Conservation (phyloP, 345 rosid genomes). For the Trapa incisa region DNA sequence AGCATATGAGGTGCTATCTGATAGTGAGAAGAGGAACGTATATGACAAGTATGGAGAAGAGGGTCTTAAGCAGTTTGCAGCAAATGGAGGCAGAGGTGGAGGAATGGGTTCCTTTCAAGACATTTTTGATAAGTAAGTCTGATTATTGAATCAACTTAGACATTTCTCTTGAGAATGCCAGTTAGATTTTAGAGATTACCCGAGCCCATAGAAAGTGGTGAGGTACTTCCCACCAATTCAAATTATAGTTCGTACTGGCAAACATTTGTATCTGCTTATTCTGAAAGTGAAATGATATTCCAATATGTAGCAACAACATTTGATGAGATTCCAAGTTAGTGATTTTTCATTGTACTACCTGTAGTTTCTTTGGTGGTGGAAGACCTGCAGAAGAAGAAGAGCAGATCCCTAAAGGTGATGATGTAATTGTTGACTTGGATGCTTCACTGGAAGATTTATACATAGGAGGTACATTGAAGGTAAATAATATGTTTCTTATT, state of each 20-base stretch:
- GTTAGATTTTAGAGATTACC: background rate
- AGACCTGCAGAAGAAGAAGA: constrained; percentile 85
- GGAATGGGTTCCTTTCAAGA: constrained; percentile 36
- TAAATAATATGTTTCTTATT: constrained; percentile 13
- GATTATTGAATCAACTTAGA: background rate
- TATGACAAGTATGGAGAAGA: constrained; percentile 92
- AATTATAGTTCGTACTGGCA: background rate
- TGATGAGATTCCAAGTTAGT: background rate
- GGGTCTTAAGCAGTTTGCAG: constrained; percentile 88
- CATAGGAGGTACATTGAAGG: constrained; percentile 96
- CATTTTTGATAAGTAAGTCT: constrained; percentile 43
- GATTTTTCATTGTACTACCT: background rate
- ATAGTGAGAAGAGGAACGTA: constrained; percentile 70
- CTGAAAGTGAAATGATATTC: background rate
- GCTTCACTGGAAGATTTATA: constrained; percentile 90
- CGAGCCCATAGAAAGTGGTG: background rate
- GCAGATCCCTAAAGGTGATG: constrained; percentile 78
- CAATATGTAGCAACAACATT: background rate
- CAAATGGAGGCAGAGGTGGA: constrained; percentile 66
- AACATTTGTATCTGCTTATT: background rate
- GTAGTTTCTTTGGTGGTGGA: constrained; percentile 84
- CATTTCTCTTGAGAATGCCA: background rate
- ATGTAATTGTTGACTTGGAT: constrained; percentile 84
- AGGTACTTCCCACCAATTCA: background rate
- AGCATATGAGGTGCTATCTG: constrained; percentile 97